Conservation (phyloP, 768 basidiomycete species). For the Rhodotorula taiwanensis region DNA sequence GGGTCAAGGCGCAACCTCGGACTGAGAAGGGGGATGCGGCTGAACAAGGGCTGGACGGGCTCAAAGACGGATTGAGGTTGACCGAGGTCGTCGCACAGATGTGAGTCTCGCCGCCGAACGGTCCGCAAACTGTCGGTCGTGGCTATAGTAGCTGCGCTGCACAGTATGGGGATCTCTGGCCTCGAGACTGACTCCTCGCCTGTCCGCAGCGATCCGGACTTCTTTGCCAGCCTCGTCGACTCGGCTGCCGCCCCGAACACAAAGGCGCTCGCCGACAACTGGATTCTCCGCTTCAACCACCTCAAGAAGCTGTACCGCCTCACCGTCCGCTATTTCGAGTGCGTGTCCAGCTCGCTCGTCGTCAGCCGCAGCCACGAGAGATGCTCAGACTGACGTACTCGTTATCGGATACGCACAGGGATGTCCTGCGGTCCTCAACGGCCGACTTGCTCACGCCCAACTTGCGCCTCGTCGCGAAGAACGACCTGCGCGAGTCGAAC, state of each 20-base stretch:
- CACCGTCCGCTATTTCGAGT: conserved; percentile 68
- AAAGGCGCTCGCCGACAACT: conserved; percentile 68
- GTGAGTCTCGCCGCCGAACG: conserved; percentile 8
- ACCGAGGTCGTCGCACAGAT: conserved; percentile 57
- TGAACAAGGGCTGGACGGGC: conserved; percentile 52
- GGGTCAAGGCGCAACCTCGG: conserved; percentile 11
- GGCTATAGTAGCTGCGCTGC: background rate
- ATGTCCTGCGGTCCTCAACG: conserved; percentile 68
- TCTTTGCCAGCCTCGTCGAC: conserved; percentile 57
- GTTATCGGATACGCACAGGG: conserved; percentile 3
- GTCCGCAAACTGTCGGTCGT: no score
- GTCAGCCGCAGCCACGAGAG: no score
- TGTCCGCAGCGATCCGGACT: conserved; percentile 63
- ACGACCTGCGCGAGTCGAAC: conserved; percentile 55
- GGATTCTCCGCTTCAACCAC: conserved; percentile 76
- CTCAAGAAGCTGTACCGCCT: conserved; percentile 80
- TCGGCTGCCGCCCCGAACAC: conserved; percentile 46
- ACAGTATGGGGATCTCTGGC: background rate
- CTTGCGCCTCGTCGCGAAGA: conserved; percentile 76
- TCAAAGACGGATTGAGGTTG: conserved; percentile 70
- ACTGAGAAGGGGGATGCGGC: background rate
- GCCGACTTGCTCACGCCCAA: conserved; percentile 75
- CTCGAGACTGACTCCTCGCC: background rate
- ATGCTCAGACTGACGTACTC: background rate
- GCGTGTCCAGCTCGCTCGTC: conserved; percentile 36